These are phyloP conservation scores for Kondoa subrosea DNA, from an alignment of 768 basidiomycete genomes.

Conservation along the genomic window DNA sequence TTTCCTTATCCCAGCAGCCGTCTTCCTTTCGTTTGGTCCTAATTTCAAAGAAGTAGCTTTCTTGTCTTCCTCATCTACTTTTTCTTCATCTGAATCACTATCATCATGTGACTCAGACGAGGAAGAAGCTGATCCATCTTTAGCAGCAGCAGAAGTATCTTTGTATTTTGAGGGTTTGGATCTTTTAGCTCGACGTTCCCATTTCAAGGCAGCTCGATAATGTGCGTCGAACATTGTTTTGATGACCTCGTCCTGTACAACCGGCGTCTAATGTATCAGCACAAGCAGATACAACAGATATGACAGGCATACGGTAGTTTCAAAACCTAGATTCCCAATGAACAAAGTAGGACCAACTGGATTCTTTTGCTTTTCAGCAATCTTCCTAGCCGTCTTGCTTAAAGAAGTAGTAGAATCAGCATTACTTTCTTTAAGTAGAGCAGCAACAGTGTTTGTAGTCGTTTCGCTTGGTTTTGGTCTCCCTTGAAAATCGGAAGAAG, in stretches of 20 bases:
- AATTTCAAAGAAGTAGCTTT: slow-evolving; percentile 22
- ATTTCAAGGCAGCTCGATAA: slow-evolving; percentile 30
- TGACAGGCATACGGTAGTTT: slow-evolving; percentile 47
- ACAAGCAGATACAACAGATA: background rate
- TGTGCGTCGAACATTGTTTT: slow-evolving; percentile 58
- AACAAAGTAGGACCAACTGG: slow-evolving; percentile 71
- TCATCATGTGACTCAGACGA: background rate
- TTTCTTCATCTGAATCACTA: slow-evolving; percentile 7
- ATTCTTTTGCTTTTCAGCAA: slow-evolving; percentile 61
- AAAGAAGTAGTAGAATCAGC: slow-evolving; percentile 14
- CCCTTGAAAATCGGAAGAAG: slow-evolving; percentile 42
- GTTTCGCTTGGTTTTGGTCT: slow-evolving; percentile 18
- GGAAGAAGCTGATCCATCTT: background rate
- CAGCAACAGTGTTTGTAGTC: slow-evolving; percentile 12
- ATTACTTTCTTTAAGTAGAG: slow-evolving; percentile 10
- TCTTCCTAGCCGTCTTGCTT: slow-evolving; percentile 40
- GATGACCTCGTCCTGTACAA: slow-evolving; percentile 43
- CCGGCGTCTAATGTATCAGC: background rate
- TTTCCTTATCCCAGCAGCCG: slow-evolving; percentile 41
- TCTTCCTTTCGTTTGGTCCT: slow-evolving; percentile 16
- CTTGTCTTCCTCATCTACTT: slow-evolving; percentile 25
- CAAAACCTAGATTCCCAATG: slow-evolving; percentile 81
- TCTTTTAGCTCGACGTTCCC: slow-evolving; percentile 29
- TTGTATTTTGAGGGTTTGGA: slow-evolving; percentile 25
- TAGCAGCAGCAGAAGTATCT: slow-evolving; percentile 5